phyloP scores from a whole-genome alignment of 768 basidiomycete species.

The Chalciporus sphaerocephalus region DNA sequence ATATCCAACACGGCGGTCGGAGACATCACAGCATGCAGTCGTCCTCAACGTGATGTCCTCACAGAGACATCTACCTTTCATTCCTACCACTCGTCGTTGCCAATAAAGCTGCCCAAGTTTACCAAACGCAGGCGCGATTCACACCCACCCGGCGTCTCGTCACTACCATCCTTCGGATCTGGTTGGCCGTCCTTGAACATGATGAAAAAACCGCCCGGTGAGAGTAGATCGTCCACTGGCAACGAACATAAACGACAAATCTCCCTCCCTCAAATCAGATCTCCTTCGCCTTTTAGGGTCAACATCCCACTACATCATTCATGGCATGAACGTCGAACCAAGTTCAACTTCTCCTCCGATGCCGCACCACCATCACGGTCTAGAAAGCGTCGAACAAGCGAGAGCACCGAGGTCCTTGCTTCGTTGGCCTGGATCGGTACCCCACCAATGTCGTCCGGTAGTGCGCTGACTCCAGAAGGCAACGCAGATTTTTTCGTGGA shows the following conservation, averaged over 20 bases:
- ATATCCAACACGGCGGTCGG: not conserved
- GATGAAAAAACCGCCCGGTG: slow-evolving; percentile 5
- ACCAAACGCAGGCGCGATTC: slow-evolving; percentile 4
- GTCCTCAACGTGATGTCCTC: not conserved
- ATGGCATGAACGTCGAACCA: slow-evolving; percentile 25
- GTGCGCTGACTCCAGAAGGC: not conserved
- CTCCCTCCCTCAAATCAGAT: slow-evolving; percentile 20
- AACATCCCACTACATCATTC: slow-evolving; percentile 28
- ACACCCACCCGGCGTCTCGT: not conserved
- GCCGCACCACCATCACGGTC: not conserved
- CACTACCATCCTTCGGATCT: not conserved
- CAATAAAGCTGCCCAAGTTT: slow-evolving; percentile 3
- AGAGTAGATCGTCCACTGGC: not conserved
- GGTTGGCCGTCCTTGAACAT: not conserved
- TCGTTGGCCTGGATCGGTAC: slow-evolving; percentile 33
- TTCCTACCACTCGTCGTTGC: not conserved
- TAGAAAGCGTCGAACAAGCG: slow-evolving; percentile 6
- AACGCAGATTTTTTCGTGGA: slow-evolving; percentile 1
- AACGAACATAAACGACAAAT: slow-evolving; percentile 1
- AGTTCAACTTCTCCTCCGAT: slow-evolving; percentile 11
- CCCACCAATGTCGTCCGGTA: not conserved
- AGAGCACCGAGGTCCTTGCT: slow-evolving; percentile 27
- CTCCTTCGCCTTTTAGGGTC: slow-evolving; percentile 25
- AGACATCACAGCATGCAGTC: not conserved
- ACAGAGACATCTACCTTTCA: not conserved